Conservation (phyloP, 768 basidiomycete genomes). For the Suillus sp. region DNA sequence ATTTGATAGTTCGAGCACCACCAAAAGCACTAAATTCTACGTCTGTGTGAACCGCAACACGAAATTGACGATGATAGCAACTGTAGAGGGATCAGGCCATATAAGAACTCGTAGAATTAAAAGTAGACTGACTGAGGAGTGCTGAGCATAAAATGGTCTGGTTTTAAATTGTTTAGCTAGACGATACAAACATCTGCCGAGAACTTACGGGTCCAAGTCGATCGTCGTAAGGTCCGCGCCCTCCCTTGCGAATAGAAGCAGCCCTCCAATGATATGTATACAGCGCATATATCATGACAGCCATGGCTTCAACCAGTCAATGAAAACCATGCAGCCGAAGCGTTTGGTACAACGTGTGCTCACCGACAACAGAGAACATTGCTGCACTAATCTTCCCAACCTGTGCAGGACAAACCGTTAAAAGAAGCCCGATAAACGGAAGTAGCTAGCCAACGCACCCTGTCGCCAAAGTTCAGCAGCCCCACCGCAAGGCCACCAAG, state of each 20-base stretch:
- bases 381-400: slow-evolving; percentile 95
- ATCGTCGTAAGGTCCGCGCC: slow-evolving; percentile 95
- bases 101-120: not conserved
- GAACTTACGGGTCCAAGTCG: slow-evolving; percentile 86
- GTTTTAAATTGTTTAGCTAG: slow-evolving; percentile 16
- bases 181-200: slow-evolving; percentile 14
- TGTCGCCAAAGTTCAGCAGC: slow-evolving; percentile 96
- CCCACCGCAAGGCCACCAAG: slow-evolving; percentile 96
- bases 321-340: slow-evolving; percentile 5
- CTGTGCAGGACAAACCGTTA: slow-evolving; percentile 38
- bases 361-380: slow-evolving; percentile 94
- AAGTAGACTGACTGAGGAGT: slow-evolving; percentile 59
- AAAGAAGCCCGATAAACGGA: not conserved
- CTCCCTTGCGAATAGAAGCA: slow-evolving; percentile 85
- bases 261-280: slow-evolving; percentile 98
- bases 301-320: slow-evolving; percentile 67
- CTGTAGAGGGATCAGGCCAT: slow-evolving; percentile 39
- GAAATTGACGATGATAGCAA: slow-evolving; percentile 85
- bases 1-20: not conserved
- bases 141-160: slow-evolving; percentile 85
- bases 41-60: slow-evolving; percentile 69
- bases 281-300: slow-evolving; percentile 95
- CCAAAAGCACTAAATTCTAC: slow-evolving; percentile 17
- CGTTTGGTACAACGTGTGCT: slow-evolving; percentile 28
- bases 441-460: slow-evolving; percentile 46